Conservation (phyloP, 345 rosid species). For the Diplotaxis tenuifolia region DNA sequence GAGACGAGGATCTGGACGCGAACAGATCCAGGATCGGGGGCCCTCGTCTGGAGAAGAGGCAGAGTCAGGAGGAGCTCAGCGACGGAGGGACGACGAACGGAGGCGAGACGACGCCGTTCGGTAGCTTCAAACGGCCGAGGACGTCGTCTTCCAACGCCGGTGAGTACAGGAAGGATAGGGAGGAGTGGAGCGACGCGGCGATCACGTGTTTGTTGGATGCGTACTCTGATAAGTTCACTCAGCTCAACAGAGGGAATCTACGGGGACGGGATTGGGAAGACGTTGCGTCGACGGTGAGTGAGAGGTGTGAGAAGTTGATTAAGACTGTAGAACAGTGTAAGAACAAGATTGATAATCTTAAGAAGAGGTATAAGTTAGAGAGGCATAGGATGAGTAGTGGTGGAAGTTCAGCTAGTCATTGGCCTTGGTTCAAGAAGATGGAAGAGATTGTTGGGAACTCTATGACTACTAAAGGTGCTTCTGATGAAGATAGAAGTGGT, state of each 20-base stretch:
- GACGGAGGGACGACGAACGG: slow-evolving; percentile 52
- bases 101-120: slow-evolving; percentile 39
- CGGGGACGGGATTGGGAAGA: slow-evolving; percentile 96
- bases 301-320: slow-evolving; percentile 62
- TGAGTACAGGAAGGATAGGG: slow-evolving; percentile 82
- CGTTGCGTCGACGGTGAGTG: slow-evolving; percentile 76
- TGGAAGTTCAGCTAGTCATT: slow-evolving; percentile 54
- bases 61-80: slow-evolving; percentile 51
- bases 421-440: slow-evolving; percentile 94
- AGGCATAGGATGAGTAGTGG: slow-evolving; percentile 65
- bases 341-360: slow-evolving; percentile 87
- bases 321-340: slow-evolving; percentile 84
- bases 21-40: slow-evolving; percentile 42
- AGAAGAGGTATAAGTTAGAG: slow-evolving; percentile 89
- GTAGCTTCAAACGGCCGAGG: slow-evolving; percentile 52
- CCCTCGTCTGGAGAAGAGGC: slow-evolving; percentile 55
- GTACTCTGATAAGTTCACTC: slow-evolving; percentile 71
- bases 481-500: slow-evolving; percentile 54
- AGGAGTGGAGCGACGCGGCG: slow-evolving; percentile 93
- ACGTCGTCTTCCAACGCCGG: slow-evolving; percentile 35
- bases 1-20: slow-evolving; percentile 38
- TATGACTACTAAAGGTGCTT: slow-evolving; percentile 38
- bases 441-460: slow-evolving; percentile 76
- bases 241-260: slow-evolving; percentile 79
- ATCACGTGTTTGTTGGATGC: slow-evolving; percentile 76